Base-by-base conservation (phyloP, 2,329 filamentous ascomycete species). In the Epichloe brachyelytri region DNA sequence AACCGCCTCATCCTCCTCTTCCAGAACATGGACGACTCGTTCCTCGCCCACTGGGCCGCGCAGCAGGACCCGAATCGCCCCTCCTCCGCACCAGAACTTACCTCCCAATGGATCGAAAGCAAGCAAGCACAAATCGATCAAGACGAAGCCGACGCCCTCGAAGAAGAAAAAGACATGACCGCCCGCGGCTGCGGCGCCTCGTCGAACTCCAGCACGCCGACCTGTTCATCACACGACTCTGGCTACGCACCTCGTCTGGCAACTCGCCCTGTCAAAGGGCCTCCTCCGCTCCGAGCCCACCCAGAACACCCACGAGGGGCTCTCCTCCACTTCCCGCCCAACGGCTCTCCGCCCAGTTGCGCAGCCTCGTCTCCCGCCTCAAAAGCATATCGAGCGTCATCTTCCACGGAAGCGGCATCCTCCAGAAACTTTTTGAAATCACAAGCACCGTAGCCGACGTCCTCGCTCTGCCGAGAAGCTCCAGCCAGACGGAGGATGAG, bases 341-440 rank as follows among this genome's bases (percentile, higher is more conserved):
- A 17, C 62, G 68, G 5, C 60, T 71, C 14, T 69, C 68, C 10
- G 57, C 60, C 3, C 65, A 71, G 57, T 61, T 71, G 4, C 67
- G 68, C 39, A 62, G 55, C 38, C 62, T 71, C 14, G 65, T 71
- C 15, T 58, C 58, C 43, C 62, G 62, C 2, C 56, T 71, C 1
- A 59, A 62, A 5, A 68, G 61, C 51, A 61, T 66, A 17, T 62
- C 65, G 38, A 73, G 72, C 49, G 72, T 80, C 52, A 72, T 72
- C 30, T 72, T 77, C 4, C 76, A 81, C 56, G 77, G 78, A 7
- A 75, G 69, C 38, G 74, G 74, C 20, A 77, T 81, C 50, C 65
- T 79, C 49, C 73, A 78, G 54, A 81, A 81, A 59, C 65, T 81
- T 4, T 78, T 81, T 51, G 78, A 81, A 57, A 77, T 81, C 54